Conservation (phyloP, 768 basidiomycete genomes). For the Boletus tylopilopsis region DNA sequence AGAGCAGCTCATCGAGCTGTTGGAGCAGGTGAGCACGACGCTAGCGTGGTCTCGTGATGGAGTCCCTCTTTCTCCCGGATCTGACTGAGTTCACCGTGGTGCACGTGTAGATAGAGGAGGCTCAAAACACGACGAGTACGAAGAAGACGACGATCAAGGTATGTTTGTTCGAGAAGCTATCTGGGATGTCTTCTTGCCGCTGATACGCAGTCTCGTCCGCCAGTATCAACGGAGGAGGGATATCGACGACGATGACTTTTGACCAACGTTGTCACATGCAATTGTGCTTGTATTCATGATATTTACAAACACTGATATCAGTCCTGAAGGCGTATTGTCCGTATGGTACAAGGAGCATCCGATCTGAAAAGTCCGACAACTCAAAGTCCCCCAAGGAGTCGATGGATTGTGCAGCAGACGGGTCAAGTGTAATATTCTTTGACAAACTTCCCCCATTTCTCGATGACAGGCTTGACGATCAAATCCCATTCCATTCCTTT, state of each 20-base stretch:
- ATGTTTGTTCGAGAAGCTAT: conserved; percentile 8
- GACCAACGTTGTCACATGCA: not conserved
- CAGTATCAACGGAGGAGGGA: conserved; percentile 67
- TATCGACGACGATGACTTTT: conserved; percentile 60
- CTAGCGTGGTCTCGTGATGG: not conserved
- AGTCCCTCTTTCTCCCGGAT: not conserved
- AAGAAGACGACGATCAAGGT: conserved; percentile 63
- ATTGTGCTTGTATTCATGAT: conserved; percentile 1
- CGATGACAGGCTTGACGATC: conserved; percentile 71
- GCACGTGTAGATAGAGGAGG: conserved; percentile 49
- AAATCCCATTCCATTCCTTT: conserved; percentile 70
- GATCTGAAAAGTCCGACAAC: no score
- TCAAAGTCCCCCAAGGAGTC: not conserved
- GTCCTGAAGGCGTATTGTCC: not conserved
- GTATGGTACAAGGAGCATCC: no score
- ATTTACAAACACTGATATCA: not conserved
- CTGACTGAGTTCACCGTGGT: not conserved
- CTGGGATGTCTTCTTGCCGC: not conserved
- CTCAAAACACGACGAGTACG: conserved; percentile 42
- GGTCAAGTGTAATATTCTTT: conserved; percentile 29
- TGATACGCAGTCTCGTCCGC: conserved; percentile 4
- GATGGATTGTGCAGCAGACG: not conserved
- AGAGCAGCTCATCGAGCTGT: conserved; percentile 74
- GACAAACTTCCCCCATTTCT: conserved; percentile 74
- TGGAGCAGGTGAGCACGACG: conserved; percentile 64